Percentiles rank a stretch among this genome's conserved stretches.
Evolutionary conservation across 345 rosid species (phyloP).

Genomic region (Acer campestre): DNA sequence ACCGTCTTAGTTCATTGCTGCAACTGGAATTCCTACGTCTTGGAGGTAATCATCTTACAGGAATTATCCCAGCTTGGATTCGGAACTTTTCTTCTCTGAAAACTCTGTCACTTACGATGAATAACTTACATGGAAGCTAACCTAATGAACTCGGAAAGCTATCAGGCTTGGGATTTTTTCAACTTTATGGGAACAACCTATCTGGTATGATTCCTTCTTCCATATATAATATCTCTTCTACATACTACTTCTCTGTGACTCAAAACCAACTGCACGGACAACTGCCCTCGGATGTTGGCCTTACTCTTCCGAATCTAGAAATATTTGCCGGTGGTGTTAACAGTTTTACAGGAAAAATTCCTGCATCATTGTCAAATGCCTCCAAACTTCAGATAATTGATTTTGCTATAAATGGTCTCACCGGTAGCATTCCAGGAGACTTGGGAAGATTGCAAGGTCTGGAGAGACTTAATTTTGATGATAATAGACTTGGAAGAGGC

Average conservation of each 20-base stretch:
- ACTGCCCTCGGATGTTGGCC: conserved; percentile 22
- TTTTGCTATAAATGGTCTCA: conserved; percentile 1
- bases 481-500: conserved; percentile 26
- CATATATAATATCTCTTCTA: conserved; percentile 24
- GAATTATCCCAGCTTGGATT: conserved; percentile 32
- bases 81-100: conserved; percentile 29
- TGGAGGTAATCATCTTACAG: conserved; percentile 17
- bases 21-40: background rate
- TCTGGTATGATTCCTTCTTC: conserved; percentile 15
- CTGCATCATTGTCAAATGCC: conserved; percentile 4
- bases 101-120: background rate
- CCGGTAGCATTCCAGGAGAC: background rate
- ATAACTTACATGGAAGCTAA: conserved; percentile 17
- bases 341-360: conserved; percentile 5
- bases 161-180: background rate
- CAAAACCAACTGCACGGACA: conserved; percentile 29
- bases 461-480: conserved; percentile 28
- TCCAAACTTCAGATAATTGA: background rate
- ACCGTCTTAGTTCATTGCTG: conserved; percentile 19
- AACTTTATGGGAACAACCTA: conserved; percentile 15
- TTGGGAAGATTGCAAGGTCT: conserved; percentile 14
- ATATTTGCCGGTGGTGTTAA: background rate
- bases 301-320: background rate
- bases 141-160: conserved; percentile 28
- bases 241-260: background rate